Base-by-base conservation (phyloP, 805 yeast species). In the Pichia deserticola region DNA sequence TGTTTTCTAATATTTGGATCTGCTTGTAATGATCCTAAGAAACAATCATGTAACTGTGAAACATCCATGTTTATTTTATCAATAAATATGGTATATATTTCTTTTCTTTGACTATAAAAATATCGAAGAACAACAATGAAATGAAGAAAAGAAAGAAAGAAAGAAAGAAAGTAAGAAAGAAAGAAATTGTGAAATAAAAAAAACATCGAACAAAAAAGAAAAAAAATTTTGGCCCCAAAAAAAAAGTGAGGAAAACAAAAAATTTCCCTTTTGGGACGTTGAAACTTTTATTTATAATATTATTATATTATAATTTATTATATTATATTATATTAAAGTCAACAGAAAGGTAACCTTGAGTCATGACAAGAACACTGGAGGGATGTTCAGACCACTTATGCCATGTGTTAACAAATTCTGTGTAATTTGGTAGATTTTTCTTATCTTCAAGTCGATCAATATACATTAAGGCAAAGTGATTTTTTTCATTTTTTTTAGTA, bases 11-110 rank as follows among this genome's bases (percentile, higher is more conserved):
- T 67, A 11, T 66, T 61, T 51, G 77, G 81, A 60, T 84, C 82
- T 0, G 87, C 81, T 56, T 79, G 82, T 45, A 89, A 74, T 1
- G 97, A 87, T 10, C 87, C 89, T 29, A 83, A 78, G 61, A 89
- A 88, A 66, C 92, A 86, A 57, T 79, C 81, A 61, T 85, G 82
- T 39, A 89, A 73, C 7, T 76, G 73, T 47, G 75, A 69, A 29
- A 81, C 79, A 64, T 89, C 89, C 95, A 89, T 88, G n/a, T n/a
- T n/a, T n/a, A n/a, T n/a, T n/a, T n/a, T n/a, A n/a, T n/a, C n/a
- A n/a, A n/a, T n/a, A n/a, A n/a, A n/a, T n/a, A n/a, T n/a, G n/a
- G n/a, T n/a, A n/a, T n/a, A n/a, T n/a, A n/a, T n/a, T n/a, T n/a
- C n/a, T n/a, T n/a, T n/a, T n/a, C n/a, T n/a, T n/a, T n/a, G n/a